phyloP scores from a whole-genome alignment of 495 filamentous ascomycete genomes.

The Aspergillus carlsbadensis region DNA sequence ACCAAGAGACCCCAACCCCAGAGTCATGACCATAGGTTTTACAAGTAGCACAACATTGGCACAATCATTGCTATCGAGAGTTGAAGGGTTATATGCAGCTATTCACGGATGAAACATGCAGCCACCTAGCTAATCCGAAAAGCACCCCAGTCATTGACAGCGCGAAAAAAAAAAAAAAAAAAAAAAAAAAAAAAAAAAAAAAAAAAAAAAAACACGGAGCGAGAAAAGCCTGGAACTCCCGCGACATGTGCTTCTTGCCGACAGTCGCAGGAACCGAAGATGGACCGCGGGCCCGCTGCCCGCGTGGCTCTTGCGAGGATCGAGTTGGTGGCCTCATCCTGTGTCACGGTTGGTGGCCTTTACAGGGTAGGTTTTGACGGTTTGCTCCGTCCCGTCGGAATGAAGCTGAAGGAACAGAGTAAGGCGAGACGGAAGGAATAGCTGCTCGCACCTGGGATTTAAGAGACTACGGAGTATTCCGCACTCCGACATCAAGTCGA shows the following conservation, averaged over 20 bases:
- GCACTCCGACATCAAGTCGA: too few relatives aligned
- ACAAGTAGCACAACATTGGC: not conserved
- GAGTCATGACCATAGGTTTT: not conserved
- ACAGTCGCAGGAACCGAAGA: not conserved
- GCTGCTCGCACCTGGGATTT: too few relatives aligned
- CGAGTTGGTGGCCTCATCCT: slow-evolving; percentile 8
- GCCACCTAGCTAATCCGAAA: not conserved
- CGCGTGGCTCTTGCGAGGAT: slow-evolving; percentile 15
- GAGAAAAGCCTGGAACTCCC: slow-evolving; percentile 2
- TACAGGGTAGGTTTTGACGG: not conserved
- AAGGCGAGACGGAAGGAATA: too few relatives aligned
- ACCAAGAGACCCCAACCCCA: not conserved
- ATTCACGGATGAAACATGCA: slow-evolving; percentile 9
- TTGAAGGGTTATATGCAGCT: not conserved
- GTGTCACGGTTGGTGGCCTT: not conserved
- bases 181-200: not conserved
- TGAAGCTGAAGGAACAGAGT: too few relatives aligned
- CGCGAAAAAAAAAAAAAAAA: not conserved
- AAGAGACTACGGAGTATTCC: too few relatives aligned
- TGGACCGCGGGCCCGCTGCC: slow-evolving; percentile 5
- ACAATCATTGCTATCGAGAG: not conserved
- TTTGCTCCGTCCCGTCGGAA: not conserved
- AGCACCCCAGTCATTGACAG: not conserved
- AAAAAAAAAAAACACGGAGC: not conserved
- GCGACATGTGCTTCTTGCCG: slow-evolving; percentile 14